Percentiles rank a stretch among this genome's conserved stretches.
Evolutionary conservation across 768 basidiomycete genomes (phyloP).

Genomic region (Naganishia randhawae): DNA sequence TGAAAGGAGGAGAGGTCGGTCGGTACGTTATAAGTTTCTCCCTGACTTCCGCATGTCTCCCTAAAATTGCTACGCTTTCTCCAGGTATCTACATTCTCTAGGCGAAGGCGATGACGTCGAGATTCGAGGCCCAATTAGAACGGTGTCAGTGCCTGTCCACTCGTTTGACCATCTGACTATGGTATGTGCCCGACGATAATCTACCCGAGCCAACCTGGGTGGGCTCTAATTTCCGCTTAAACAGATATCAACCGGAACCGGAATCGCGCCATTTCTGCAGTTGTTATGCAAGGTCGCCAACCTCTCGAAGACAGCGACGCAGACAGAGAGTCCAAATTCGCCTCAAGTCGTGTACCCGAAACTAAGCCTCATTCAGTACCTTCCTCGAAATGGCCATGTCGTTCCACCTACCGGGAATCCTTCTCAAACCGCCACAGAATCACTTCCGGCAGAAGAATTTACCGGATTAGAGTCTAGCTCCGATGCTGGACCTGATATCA

Average conservation of each 20-base stretch:
- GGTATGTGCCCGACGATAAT: constrained; percentile 32
- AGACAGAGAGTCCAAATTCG: background rate
- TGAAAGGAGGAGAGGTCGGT: constrained; percentile 49
- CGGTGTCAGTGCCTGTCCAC: constrained; percentile 35
- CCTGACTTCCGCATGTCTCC: background rate
- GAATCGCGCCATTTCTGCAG: constrained; percentile 47
- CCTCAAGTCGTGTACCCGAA: background rate
- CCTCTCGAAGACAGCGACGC: background rate
- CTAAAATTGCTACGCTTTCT: background rate
- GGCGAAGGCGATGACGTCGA: constrained; percentile 39
- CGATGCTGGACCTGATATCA: constrained; percentile 18
- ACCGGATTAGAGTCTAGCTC: background rate
- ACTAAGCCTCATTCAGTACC: constrained; percentile 39
- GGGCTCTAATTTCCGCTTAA: background rate
- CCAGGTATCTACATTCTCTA: constrained; percentile 40
- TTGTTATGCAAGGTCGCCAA: constrained; percentile 40
- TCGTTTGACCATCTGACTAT: constrained; percentile 43
- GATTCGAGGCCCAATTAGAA: constrained; percentile 45
- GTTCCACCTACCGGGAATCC: background rate
- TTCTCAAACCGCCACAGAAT: constrained; percentile 1
- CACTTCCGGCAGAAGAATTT: constrained; percentile 10
- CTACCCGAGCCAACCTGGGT: background rate
- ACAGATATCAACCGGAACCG: constrained; percentile 48
- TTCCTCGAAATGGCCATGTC: constrained; percentile 18
- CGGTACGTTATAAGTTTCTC: constrained; percentile 35